A percentile compares a stretch with the other conserved stretches of the same genome.
phyloP scores from a whole-genome alignment of 2,329 filamentous ascomycete species.

The Aspergillus costaricaensis region DNA sequence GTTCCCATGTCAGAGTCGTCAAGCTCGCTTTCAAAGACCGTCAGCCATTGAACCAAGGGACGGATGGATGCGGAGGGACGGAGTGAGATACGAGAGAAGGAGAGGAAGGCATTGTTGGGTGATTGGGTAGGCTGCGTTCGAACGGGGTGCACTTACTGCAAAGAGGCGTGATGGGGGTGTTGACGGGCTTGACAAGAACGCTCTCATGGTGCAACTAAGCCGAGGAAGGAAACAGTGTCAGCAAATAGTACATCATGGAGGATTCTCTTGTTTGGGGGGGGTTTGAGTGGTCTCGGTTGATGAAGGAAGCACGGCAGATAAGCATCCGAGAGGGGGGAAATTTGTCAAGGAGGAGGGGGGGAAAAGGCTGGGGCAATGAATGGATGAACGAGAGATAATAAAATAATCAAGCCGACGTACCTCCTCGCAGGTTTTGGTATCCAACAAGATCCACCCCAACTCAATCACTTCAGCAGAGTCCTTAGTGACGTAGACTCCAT shows the following conservation, averaged over 20 bases:
- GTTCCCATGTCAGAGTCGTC: slow-evolving; percentile 97
- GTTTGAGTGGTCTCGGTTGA: not conserved
- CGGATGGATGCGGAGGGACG: slow-evolving; percentile 19
- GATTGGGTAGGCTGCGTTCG: slow-evolving; percentile 13
- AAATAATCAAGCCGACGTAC: slow-evolving; percentile 54
- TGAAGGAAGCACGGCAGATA: slow-evolving; percentile 2
- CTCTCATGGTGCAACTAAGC: slow-evolving; percentile 86
- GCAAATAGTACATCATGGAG: slow-evolving; percentile 19
- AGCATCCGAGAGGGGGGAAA: slow-evolving; percentile 2
- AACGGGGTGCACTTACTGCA: slow-evolving; percentile 75
- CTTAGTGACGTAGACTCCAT: slow-evolving; percentile 98
- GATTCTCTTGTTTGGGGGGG: not conserved
- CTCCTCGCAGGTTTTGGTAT: slow-evolving; percentile 90
- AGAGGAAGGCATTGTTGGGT: slow-evolving; percentile 4
- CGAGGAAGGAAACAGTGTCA: slow-evolving; percentile 21
- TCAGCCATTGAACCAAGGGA: slow-evolving; percentile 30
- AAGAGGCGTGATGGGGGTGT: slow-evolving; percentile 95
- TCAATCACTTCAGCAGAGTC: slow-evolving; percentile 99
- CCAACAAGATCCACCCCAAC: slow-evolving; percentile 94
- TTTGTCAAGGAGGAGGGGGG: no score
- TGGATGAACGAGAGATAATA: slow-evolving; percentile 9
- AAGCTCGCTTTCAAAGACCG: slow-evolving; percentile 70
- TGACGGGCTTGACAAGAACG: slow-evolving; percentile 96
- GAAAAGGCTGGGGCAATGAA: slow-evolving; percentile 6
- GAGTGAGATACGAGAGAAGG: not conserved